Evolutionary conservation across 768 basidiomycete species (phyloP), one percentile per base, ranked within the genome.

Genomic region (Inosperma sp.): DNA sequence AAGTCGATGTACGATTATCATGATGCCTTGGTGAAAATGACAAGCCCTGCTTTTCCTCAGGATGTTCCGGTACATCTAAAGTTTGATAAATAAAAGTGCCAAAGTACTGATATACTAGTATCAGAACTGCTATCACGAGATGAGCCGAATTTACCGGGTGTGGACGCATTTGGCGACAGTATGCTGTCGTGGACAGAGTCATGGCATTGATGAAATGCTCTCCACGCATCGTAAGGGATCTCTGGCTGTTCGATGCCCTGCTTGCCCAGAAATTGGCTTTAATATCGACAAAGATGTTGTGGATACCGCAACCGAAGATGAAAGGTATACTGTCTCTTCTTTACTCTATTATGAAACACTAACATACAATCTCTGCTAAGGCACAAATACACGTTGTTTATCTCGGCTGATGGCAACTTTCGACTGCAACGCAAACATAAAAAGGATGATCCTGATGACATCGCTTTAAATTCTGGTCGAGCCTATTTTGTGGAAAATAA

Each of bases 241-340:
- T 6, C 19, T 64, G 2, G 48, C 50, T 7, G 25, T 63, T 3
- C 47, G 54, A 27, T 67, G 65, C 29, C 57, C 58, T 7, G 55
- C 61, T 6, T 68, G 67, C 37, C 66, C 64, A 4, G 60, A 68
- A 14, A 34, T 56, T 39, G 56, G 58, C n/a, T 47, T 68, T 40
- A 67, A 67, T 53, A 53, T 67, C 5, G 58, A 60, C 6, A 33
- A 57, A 30, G 50, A 43, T 13, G 49, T 49, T 1, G 37, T 61
- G 3, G 52, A 56, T 9, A 25, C 25, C 5, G 61, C 59, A 16
- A n/a, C 7, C 9, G 54, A 58, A 19, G 25, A 48, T 19, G 57
- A 59, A 40, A 43, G 17, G 51, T 63, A 53, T 34, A 67, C 65
- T 41, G 65, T 67, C 41, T 63, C 67, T 19, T 62, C 55, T 54